Conservation (phyloP, 495 filamentous ascomycete genomes). For the Penicillium mononematosum region DNA sequence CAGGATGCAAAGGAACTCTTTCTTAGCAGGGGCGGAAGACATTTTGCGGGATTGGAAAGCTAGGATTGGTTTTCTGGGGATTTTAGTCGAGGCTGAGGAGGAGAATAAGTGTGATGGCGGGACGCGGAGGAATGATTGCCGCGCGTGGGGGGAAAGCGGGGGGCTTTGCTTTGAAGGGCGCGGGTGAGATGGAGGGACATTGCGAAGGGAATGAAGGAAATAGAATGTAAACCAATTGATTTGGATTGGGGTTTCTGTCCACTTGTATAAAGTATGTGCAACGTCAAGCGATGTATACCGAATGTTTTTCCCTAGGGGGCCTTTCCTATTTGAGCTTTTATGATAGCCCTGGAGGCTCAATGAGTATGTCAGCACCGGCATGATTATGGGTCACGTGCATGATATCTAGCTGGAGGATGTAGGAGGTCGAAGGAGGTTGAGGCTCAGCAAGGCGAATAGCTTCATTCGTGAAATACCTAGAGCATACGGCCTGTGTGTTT, state of each 20-base stretch:
- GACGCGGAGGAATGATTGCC: slow-evolving; percentile 14
- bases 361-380: no score
- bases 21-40: slow-evolving; percentile 47
- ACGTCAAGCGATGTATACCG: not conserved
- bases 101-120: slow-evolving; percentile 10
- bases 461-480: no score
- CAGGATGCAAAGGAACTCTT: slow-evolving; percentile 83
- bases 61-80: not conserved
- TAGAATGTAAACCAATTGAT: not conserved
- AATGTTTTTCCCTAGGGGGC: not conserved
- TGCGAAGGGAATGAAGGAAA: not conserved
- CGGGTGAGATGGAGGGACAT: slow-evolving; percentile 7
- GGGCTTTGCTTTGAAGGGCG: slow-evolving; percentile 9
- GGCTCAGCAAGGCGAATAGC: no score
- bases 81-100: not conserved
- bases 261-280: not conserved
- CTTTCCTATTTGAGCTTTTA: not conserved
- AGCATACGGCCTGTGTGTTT: not conserved
- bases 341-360: not conserved
- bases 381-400: not conserved
- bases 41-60: slow-evolving; percentile 22
- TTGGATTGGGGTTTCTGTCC: not conserved
- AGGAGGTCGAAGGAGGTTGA: no score
- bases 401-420: not conserved
- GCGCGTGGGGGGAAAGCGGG: slow-evolving; percentile 31